Base-by-base conservation (phyloP, 768 basidiomycete species). In the Pulveroboletus sp. region DNA sequence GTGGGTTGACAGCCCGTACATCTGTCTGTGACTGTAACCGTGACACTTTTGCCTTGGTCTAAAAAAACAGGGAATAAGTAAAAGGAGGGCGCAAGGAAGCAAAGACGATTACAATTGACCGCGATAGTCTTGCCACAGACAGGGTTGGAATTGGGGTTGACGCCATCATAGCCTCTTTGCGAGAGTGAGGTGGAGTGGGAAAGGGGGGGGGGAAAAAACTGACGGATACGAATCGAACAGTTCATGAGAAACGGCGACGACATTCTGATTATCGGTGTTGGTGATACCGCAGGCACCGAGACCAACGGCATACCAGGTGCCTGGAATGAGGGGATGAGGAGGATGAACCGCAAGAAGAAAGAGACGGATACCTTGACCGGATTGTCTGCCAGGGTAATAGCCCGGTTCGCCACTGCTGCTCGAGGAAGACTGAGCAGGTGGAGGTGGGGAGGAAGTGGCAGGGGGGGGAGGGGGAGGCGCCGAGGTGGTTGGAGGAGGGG, bases 91-190 rank as follows among this genome's bases (percentile, higher is more conserved):
- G 15, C 11, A 7, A 10, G 14, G 2, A 1, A 47, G 35, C n/a
- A 18, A 4, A 15, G 3, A 6, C 6, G 69, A 75, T 65, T 69
- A 86, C 86, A 87, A 6, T 18, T 53, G 8, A 69, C 69, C 0
- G 18, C 58, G 48, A 86, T 68, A 47, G 69, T 56, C 59, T 68
- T 74, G 57, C 70, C 69, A 63, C 90, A 92, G 47, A 92, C 64
- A 31, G 89, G 87, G 71, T 93, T 90, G 48, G 55, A 60, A 66
- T 91, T 92, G 26, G 89, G 85, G 72, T 92, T 80, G 6, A 43
- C 72, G 24, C 77, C 76, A 15, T 67, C 45, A 62, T 81, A 85
- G 9, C 73, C 77, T 39, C 85, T 88, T 39, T 7, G 15, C 32
- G 12, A 47, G 36, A 38, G 21, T 49, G 45, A 56, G 55, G 14